phyloP scores from a whole-genome alignment of 305 asterid species.

The Solanum aculeatissimum region DNA sequence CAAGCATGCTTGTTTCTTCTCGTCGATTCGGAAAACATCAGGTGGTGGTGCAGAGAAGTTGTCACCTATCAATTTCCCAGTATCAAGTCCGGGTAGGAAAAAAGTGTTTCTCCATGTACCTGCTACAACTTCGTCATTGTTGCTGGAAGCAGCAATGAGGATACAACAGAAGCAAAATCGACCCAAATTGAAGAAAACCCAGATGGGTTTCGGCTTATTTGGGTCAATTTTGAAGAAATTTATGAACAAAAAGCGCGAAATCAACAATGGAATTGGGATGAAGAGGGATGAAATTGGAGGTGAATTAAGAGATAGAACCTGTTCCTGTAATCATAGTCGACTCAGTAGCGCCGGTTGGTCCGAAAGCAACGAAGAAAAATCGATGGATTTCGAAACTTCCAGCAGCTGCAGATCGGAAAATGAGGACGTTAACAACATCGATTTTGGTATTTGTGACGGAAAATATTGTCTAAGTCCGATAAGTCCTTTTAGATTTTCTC shows the following conservation, averaged over 20 bases:
- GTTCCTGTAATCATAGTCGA: conserved; percentile 36
- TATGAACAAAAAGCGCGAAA: conserved; percentile 27
- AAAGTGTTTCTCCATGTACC: conserved; percentile 53
- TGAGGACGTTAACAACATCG: background rate
- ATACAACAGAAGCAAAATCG: conserved; percentile 23
- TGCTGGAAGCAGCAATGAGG: conserved; percentile 74
- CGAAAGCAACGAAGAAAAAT: conserved; percentile 40
- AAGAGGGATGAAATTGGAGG: background rate
- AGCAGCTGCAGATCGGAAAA: conserved; percentile 13
- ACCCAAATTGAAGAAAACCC: conserved; percentile 22
- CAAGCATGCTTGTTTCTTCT: conserved; percentile 56
- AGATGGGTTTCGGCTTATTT: conserved; percentile 38
- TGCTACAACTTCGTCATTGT: conserved; percentile 48
- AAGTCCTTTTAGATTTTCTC: conserved; percentile 68
- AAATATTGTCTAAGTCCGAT: conserved; percentile 50
- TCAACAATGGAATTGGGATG: background rate
- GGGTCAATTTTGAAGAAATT: conserved; percentile 41
- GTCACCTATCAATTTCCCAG: conserved; percentile 38
- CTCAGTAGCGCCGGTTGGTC: conserved; percentile 57
- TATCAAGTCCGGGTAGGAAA: conserved; percentile 27
- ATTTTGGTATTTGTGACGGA: conserved; percentile 14
- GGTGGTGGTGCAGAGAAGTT: background rate
- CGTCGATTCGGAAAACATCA: background rate
- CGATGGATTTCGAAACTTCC: conserved; percentile 36
- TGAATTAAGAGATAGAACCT: background rate